phyloP scores from a whole-genome alignment of 2,329 filamentous ascomycete species.

The Boeremia exigua region DNA sequence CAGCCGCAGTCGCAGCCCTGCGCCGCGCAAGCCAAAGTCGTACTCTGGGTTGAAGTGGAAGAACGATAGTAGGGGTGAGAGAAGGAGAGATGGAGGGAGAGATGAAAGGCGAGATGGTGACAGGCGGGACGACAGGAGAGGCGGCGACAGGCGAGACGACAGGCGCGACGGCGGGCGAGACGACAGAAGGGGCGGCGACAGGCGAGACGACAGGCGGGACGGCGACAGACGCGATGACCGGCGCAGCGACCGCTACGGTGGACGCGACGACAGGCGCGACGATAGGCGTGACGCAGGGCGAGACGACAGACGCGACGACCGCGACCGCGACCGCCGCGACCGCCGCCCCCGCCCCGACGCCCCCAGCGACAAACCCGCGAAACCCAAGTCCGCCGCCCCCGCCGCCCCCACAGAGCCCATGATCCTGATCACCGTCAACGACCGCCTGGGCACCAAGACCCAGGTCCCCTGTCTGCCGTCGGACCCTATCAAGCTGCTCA shows the following conservation, averaged over 20 bases:
- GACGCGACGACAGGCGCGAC: background rate
- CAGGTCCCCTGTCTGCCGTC: constrained; percentile 87
- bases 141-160: background rate
- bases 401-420: constrained; percentile 68
- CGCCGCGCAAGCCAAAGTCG: constrained; percentile 42
- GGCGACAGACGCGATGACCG: constrained; percentile 2
- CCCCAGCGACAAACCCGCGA: constrained; percentile 17
- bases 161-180: background rate
- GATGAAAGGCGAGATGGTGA: constrained; percentile 40
- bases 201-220: background rate
- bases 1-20: constrained; percentile 28
- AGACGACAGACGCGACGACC: too few species aligned
- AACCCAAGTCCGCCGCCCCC: constrained; percentile 29
- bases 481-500: constrained; percentile 85
- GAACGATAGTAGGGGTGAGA: constrained; percentile 48
- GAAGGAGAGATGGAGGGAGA: background rate
- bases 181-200: background rate
- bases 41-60: constrained; percentile 66
- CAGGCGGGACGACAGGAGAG: constrained; percentile 19
- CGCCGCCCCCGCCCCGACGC: constrained; percentile 28
- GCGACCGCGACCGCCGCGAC: constrained; percentile 11
- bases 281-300: too few species aligned
- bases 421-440: constrained; percentile 94
- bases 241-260: background rate
- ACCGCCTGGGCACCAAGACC: constrained; percentile 94